Evolutionary conservation across 2,329 filamentous ascomycete genomes (phyloP).

Genomic region (Ophiognomonia clavigignenti-juglandacearum): DNA sequence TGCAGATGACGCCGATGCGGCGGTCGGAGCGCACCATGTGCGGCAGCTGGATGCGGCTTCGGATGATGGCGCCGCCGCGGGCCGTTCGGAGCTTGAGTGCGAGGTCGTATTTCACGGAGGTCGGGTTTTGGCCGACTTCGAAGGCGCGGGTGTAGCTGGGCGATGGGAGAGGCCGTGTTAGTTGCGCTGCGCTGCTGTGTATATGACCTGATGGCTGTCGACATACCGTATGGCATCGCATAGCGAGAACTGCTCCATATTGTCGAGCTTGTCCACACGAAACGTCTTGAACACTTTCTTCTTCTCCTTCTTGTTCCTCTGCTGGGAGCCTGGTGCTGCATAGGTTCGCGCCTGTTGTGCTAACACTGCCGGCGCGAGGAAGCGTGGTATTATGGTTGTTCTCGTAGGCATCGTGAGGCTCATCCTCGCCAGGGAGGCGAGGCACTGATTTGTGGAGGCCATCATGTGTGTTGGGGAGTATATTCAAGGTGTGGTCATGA

Average conservation of each 20-base stretch:
- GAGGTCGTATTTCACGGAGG: constrained; percentile 80
- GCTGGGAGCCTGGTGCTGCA: constrained; percentile 30
- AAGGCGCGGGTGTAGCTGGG: constrained; percentile 81
- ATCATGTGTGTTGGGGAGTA: constrained; percentile 32
- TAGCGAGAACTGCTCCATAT: constrained; percentile 70
- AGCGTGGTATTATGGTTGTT: constrained; percentile 43
- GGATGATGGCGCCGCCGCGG: constrained; percentile 81
- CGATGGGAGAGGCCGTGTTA: not conserved
- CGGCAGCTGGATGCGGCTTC: constrained; percentile 82
- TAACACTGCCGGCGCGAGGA: constrained; percentile 41
- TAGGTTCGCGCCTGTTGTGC: constrained; percentile 34
- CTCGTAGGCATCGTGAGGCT: constrained; percentile 37
- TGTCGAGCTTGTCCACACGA: constrained; percentile 61
- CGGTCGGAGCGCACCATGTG: constrained; percentile 86
- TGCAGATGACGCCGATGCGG: constrained; percentile 84
- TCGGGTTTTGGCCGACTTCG: constrained; percentile 78
- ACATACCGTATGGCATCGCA: constrained; percentile 87
- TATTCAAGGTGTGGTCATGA: too few species aligned
- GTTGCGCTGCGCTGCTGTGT: too few species aligned
- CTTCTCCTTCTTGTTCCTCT: constrained; percentile 50
- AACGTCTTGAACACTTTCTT: constrained; percentile 61
- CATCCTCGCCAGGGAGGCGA: constrained; percentile 50
- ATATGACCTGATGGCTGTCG: too few species aligned
- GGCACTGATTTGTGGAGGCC: constrained; percentile 48
- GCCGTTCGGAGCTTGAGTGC: constrained; percentile 76